A percentile compares a stretch with the other conserved stretches of the same genome.
Evolutionary conservation across 2,329 filamentous ascomycete species (phyloP).

Genomic region (Tolypocladium sp.): DNA sequence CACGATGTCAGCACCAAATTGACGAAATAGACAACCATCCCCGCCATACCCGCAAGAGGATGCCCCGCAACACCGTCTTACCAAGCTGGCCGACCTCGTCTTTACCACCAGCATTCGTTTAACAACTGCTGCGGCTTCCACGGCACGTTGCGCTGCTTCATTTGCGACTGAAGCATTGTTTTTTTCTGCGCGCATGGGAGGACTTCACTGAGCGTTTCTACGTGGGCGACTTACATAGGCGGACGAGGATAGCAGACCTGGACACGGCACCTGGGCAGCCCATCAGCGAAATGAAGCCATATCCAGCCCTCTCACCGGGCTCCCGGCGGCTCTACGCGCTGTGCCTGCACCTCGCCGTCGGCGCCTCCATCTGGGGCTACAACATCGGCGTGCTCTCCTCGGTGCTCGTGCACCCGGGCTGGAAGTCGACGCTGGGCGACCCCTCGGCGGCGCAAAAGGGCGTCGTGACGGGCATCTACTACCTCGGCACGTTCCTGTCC

Average conservation of each 20-base stretch:
- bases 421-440: slow-evolving; percentile 33
- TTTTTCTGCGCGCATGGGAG: background rate
- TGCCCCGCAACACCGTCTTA: background rate
- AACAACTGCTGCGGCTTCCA: background rate
- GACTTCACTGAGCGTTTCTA: background rate
- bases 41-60: background rate
- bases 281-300: background rate
- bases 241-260: no score
- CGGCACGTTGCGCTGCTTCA: background rate
- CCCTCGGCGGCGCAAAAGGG: slow-evolving; percentile 37
- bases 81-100: background rate
- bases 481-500: slow-evolving; percentile 44
- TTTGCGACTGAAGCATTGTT: background rate
- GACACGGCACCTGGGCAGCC: no score
- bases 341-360: slow-evolving; percentile 44
- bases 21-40: background rate
- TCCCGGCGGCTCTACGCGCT: slow-evolving; percentile 31
- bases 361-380: slow-evolving; percentile 49
- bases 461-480: slow-evolving; percentile 47
- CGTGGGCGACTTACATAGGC: background rate
- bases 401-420: slow-evolving; percentile 46
- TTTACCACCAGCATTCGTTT: background rate
- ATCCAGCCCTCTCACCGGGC: slow-evolving; percentile 3
- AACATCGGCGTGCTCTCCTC: slow-evolving; percentile 49
- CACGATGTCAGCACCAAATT: no score